Percentiles rank a stretch among this genome's conserved stretches.
These are phyloP conservation scores for Vishniacozyma victoriae DNA, from an alignment of 768 basidiomycete species.

Conservation along the genomic window DNA sequence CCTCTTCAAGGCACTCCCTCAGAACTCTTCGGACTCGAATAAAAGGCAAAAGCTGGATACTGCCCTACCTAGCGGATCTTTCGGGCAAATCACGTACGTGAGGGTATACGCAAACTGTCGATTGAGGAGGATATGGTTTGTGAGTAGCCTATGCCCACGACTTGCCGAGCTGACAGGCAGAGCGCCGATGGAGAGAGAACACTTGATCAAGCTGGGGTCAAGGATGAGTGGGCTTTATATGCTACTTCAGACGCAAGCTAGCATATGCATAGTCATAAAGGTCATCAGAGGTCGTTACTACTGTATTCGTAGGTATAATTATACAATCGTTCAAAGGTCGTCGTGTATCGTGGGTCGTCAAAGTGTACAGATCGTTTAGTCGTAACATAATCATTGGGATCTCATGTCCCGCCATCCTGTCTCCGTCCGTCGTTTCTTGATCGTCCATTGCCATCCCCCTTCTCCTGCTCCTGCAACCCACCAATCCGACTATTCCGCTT, in stretches of 20 bases:
- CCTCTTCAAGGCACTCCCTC: conserved; percentile 28
- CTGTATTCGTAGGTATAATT: no score
- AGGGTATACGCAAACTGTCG: conserved; percentile 45
- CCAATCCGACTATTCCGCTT: no score
- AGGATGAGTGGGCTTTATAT: conserved; percentile 35
- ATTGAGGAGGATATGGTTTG: conserved; percentile 41
- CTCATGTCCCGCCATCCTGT: no score
- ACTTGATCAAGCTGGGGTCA: conserved; percentile 13
- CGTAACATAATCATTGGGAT: no score
- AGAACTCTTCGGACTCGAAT: conserved; percentile 4
- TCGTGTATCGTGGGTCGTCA: no score
- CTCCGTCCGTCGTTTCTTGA: no score
- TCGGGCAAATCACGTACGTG: conserved; percentile 27
- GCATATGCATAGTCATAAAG: no score
- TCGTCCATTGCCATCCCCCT: no score
- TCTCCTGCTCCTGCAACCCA: no score
- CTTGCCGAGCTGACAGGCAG: not conserved
- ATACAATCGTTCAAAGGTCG: no score
- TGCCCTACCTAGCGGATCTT: conserved; percentile 18
- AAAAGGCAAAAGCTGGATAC: conserved; percentile 11
- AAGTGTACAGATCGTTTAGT: no score
- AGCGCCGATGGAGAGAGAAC: conserved; percentile 28
- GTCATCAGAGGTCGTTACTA: no score
- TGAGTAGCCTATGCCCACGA: conserved; percentile 14
- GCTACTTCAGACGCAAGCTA: conserved; percentile 13